Base-by-base conservation (phyloP, 345 rosid species). In the Moricandia arvensis region DNA sequence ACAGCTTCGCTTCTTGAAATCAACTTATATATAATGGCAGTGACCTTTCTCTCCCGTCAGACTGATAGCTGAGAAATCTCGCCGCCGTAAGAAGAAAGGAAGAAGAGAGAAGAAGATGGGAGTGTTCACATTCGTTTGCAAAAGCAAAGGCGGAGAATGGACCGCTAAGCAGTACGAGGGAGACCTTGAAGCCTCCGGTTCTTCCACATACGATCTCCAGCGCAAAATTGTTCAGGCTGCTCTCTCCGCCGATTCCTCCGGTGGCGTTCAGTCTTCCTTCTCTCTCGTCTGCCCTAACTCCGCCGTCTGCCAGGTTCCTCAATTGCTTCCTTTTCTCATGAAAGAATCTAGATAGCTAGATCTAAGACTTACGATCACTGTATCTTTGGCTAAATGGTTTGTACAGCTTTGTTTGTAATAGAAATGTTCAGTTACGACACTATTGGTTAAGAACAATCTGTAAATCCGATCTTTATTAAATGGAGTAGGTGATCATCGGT, bases 261-360 rank as follows among this genome's bases (percentile, higher is more conserved):
- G 96, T 0, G 89, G 91, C 10, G 92, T 93, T 18, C 93, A 84
- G 83, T 88, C 92, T 47, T 91, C 98, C 8, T 93, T 93, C 87
- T 83, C 97, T 17, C 77, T 81, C 37, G 37, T 93, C 73, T 69
- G 86, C 15, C 98, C 98, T 26, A 73, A 82, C 33, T 93, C 98
- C 45, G 98, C 83, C 63, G 90, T 93, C 61, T 93, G 73, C 72
- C 97, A 89, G 97, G 98, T 93, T 11, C 5, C 2, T 24, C 34
- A 0, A 5, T 68, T 10, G 2, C 24, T 27, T 59, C 16, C 17
- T 47, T 5, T 8, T 26, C 31, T 51, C 10, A 29, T 66, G 3
- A 21, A 16, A 12, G 7, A 10, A 26, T 34, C 2, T 37, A 41
- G 38, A 26, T 54, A 17, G 59, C 49, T 1, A 10, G n/a, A 27